Base-by-base conservation (phyloP, 352 stramenopile genomes). In the Phytophthora litchii region DNA sequence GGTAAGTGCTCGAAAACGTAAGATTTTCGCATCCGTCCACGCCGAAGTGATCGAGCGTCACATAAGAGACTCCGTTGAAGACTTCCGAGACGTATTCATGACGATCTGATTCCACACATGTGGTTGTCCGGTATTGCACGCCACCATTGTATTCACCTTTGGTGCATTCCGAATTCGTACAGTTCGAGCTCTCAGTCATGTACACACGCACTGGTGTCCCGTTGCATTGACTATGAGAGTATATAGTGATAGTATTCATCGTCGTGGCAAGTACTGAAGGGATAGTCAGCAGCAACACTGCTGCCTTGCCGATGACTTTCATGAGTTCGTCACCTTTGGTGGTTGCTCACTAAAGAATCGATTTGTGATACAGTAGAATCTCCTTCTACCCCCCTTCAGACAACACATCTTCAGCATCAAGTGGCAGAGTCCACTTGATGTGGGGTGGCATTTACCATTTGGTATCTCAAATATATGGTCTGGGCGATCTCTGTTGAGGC, bases 1-100 rank as follows among this genome's bases (percentile, higher is more conserved):
- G 34, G 35, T 54, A 65, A 0, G 57, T 49, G 23, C 57, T 65
- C 6, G 57, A 54, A 35, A 60, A 65, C 3, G 46, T 54, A 17
- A 60, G 48, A 20, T 60, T 19, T 3, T 41, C 3, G 21, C 55
- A 64, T 0, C 32, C 46, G 12, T 47, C 32, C 4, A 21, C 12
- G 5, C 6, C n/a, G 14, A 45, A 65, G 14, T 49, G 31, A 21
- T 60, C 57, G 9, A 60, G 41, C 4, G 48, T 65, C 21, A 65
- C 57, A 25, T 49, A 65, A 2, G 48, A 60, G n/a, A 65, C 48
- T 25, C 48, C 48, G 25, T 65, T 65, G 48, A 65, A 65, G 27
- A 60, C 42, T 2, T 65, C 25, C 1, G 57, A 48, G 19, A 65
- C 21, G 23, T 54, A 65, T 38, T 60, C 23, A 19, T 65, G 56